Conservation (phyloP, 2,329 filamentous ascomycete genomes). For the Cladosporium velox region DNA sequence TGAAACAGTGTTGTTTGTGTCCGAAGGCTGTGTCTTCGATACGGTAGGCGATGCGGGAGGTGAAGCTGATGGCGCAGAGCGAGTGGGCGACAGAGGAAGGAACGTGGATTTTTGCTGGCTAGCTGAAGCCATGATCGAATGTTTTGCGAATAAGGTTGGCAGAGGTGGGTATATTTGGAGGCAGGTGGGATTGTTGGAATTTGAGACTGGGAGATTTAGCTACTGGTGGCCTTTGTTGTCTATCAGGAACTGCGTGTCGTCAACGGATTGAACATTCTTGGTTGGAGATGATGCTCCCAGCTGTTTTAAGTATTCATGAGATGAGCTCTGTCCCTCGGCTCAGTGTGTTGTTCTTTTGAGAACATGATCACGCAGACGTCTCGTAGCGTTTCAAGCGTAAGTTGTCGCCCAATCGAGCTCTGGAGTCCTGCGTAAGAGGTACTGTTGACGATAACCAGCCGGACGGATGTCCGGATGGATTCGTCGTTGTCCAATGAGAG, state of each 20-base stretch:
- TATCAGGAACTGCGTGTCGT: background rate
- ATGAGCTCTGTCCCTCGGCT: slow-evolving; percentile 1
- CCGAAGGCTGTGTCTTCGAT: background rate
- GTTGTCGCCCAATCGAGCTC: slow-evolving; percentile 6
- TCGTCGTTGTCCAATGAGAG: background rate
- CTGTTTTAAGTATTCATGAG: background rate
- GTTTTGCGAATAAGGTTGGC: background rate
- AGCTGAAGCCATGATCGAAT: slow-evolving; percentile 2
- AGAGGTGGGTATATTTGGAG: background rate
- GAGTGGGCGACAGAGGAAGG: background rate
- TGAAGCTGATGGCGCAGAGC: background rate
- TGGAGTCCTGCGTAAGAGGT: background rate
- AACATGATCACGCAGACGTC: background rate
- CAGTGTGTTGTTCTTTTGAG: background rate
- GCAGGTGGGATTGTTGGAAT: background rate
- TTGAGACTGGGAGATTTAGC: background rate
- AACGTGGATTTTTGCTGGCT: background rate
- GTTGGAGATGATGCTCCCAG: background rate
- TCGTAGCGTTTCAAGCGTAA: background rate
- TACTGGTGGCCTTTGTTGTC: background rate
- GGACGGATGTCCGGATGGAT: slow-evolving; percentile 1
- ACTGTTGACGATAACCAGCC: slow-evolving; percentile 14
- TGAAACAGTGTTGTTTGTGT: background rate
- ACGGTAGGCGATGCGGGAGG: background rate
- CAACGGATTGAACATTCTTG: background rate